Percentiles rank a stretch among this genome's conserved stretches.
phyloP scores from a whole-genome alignment of 2,329 filamentous ascomycete genomes.

The Venturia aucupariae region DNA sequence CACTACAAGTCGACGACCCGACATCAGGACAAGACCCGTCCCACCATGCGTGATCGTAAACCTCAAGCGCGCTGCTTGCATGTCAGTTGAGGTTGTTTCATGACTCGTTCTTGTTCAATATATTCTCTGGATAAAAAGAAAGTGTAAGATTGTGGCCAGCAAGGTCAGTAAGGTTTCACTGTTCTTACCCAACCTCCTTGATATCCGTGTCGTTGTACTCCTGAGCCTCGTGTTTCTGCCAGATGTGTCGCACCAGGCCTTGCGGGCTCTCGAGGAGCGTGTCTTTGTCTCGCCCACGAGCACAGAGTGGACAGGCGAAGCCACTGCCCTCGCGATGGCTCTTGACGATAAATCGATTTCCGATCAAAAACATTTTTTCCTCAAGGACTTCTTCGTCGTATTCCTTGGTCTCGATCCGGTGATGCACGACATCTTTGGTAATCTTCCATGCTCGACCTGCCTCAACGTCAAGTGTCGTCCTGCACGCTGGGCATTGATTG shows the following conservation, averaged over 20 bases:
- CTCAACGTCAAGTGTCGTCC: constrained; percentile 22
- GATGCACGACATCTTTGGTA: constrained; percentile 25
- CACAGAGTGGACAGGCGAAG: constrained; percentile 30
- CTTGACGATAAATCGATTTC: constrained; percentile 30
- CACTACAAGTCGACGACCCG: background rate
- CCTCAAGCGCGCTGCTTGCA: background rate
- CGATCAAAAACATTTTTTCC: constrained; percentile 28
- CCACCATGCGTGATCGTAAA: constrained; percentile 1
- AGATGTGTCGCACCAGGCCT: constrained; percentile 28
- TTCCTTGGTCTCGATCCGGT: constrained; percentile 19
- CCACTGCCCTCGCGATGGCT: constrained; percentile 28
- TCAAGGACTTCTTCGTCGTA: constrained; percentile 27
- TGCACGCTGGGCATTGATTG: constrained; percentile 25
- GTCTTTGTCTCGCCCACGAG: constrained; percentile 25
- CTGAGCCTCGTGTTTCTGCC: constrained; percentile 24
- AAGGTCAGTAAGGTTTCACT: constrained; percentile 1
- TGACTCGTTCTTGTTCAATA: constrained; percentile 2
- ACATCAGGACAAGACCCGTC: background rate
- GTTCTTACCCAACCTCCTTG: constrained; percentile 19
- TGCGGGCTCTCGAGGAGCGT: constrained; percentile 28
- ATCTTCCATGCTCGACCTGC: constrained; percentile 31
- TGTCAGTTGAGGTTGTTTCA: background rate
- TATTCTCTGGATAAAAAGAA: background rate
- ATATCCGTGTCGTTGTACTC: constrained; percentile 27
- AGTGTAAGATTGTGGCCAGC: constrained; percentile 1